Evolutionary conservation across 2,329 filamentous ascomycete species (phyloP), one percentile per base, ranked within the genome.

Genomic region (Hymenoscyphus scutula): DNA sequence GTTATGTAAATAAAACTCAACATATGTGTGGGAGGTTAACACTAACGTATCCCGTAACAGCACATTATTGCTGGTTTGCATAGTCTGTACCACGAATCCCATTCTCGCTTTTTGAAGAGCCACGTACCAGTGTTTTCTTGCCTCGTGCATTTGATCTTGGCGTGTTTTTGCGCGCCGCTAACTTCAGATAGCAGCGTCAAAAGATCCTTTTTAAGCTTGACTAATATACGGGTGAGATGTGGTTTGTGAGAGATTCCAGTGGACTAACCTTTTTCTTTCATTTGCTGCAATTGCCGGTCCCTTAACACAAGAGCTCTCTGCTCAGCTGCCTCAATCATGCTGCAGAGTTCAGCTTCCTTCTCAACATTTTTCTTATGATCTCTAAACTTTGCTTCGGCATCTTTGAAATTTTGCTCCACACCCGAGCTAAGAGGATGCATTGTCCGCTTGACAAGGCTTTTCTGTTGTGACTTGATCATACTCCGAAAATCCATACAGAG

Each of bases 21-120:
- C 27, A n/a, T 32, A 30, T 30, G 13, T 11, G 38, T 23, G 8
- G 25, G 32, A 1, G 17, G n/a, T n/a, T n/a, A 37, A 45, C 2
- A 62, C 64, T 38, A 58, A 65, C 65, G 64, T 34, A 65, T 66
- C 15, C 65, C 64, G 37, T 64, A 62, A 54, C 64, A 67, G 34
- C 60, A 67, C 13, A 69, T 25, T 1, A 66, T 60, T 10, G 60
- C 19, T 11, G 58, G 61, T 3, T 13, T 6, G 7, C 48, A 8
- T 15, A 34, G 19, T 25, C n/a, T n/a, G 15, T 53, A 17, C 62
- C 62, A 67, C 3, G 37, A 29, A 13, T 51, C 13, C 34, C 61
- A 66, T 37, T 66, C 59, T 3, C 13, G 3, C 11, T 25, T n/a
- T 15, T 29, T 29, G 7, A 41, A 41, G 15, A 65, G 25, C 63